Conservation (phyloP, 2,329 filamentous ascomycete genomes). For the Penicillium sp. region DNA sequence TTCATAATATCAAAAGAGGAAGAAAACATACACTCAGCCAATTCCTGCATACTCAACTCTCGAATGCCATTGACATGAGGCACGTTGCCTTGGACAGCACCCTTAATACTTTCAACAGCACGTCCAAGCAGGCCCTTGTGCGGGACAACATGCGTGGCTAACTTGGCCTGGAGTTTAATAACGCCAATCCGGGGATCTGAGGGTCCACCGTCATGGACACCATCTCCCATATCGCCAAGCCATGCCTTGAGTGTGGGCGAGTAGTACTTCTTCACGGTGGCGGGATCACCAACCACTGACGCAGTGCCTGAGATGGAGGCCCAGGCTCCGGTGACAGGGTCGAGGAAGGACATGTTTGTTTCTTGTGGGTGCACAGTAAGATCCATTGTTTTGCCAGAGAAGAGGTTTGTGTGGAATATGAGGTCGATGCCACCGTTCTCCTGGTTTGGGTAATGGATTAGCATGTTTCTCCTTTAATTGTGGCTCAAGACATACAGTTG, state of each 20-base stretch:
- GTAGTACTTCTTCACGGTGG: conserved; percentile 71
- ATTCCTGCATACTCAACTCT: conserved; percentile 66
- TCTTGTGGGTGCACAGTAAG: conserved; percentile 68
- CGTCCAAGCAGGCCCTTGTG: conserved; percentile 62
- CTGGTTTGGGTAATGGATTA: conserved; percentile 40
- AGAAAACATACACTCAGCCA: conserved; percentile 54
- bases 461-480: not conserved
- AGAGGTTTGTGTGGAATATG: conserved; percentile 88
- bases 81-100: conserved; percentile 67
- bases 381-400: conserved; percentile 83
- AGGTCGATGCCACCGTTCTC: conserved; percentile 76
- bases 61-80: conserved; percentile 73
- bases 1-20: not conserved
- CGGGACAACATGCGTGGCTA: conserved; percentile 68
- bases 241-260: conserved; percentile 72
- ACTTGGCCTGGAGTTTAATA: conserved; percentile 71
- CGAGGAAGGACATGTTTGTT: conserved; percentile 77
- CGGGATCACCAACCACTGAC: conserved; percentile 65
- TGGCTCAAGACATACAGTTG: conserved; percentile 54
- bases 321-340: conserved; percentile 71
- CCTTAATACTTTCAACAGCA: conserved; percentile 70
- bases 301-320: conserved; percentile 77
- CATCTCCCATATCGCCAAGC: conserved; percentile 82
- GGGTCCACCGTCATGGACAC: conserved; percentile 75
- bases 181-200: conserved; percentile 79